Conservation (phyloP, 2,329 filamentous ascomycete genomes). For the Apiospora malaysiana region DNA sequence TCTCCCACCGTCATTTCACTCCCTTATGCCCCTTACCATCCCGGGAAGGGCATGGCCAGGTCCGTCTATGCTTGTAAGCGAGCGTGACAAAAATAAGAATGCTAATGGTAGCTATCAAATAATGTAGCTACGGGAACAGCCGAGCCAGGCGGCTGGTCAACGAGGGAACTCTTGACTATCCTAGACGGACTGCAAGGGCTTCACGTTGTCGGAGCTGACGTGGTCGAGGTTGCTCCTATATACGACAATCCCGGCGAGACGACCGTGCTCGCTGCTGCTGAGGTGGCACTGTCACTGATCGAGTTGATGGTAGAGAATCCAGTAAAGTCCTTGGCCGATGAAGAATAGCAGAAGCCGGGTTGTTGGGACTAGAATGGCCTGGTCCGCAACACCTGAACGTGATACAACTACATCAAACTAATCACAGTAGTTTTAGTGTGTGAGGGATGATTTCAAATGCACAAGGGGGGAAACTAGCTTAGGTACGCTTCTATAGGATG, state of each 20-base stretch:
- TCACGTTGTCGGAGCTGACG: constrained; percentile 78
- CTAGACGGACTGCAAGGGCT: constrained; percentile 73
- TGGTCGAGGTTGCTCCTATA: constrained; percentile 79
- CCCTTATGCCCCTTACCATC: no score
- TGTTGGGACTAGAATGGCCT: neutral
- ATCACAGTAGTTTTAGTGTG: neutral
- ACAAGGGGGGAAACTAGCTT: neutral
- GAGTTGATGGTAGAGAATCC: constrained; percentile 63
- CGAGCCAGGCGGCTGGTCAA: constrained; percentile 82
- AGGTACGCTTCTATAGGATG: constrained; percentile 17
- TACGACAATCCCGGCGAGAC: constrained; percentile 78
- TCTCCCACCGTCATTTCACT: no score
- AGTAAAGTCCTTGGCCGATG: constrained; percentile 26
- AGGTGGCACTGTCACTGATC: constrained; percentile 75
- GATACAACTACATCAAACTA: neutral
- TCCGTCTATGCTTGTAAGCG: no score
- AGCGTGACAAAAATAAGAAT: no score
- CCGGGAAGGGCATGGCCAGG: no score
- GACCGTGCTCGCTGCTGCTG: constrained; percentile 75
- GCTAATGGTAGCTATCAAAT: neutral
- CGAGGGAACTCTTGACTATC: constrained; percentile 76
- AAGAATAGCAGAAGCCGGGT: neutral
- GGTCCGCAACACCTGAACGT: neutral
- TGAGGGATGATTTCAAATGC: constrained; percentile 8
- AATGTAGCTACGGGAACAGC: constrained; percentile 72